phyloP scores from a whole-genome alignment of 1,284 basidiomycete genomes.

The Trichosporon ovoides region DNA sequence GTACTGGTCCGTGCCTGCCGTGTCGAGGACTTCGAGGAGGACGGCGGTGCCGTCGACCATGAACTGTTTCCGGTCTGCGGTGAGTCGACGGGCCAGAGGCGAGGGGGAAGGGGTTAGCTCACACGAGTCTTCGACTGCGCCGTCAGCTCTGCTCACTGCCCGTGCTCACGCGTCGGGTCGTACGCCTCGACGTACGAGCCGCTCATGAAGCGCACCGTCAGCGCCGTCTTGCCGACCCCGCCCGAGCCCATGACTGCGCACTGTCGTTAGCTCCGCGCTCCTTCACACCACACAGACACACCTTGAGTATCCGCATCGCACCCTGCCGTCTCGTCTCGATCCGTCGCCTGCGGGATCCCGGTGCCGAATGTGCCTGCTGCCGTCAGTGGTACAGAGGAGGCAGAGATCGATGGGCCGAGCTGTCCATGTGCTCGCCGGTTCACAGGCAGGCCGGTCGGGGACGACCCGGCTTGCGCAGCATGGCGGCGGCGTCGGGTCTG shows the following conservation, averaged over 20 bases:
- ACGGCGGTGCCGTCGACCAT: slow-evolving; percentile 31
- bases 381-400: too few relatives aligned
- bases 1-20: slow-evolving; percentile 40
- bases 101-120: neutral
- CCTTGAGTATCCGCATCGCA: slow-evolving; percentile 3
- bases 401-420: too few relatives aligned
- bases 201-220: slow-evolving; percentile 38
- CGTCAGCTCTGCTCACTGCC: neutral
- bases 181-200: slow-evolving; percentile 37
- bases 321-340: neutral
- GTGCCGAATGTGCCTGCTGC: too few relatives aligned
- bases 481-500: neutral
- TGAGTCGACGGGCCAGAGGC: neutral
- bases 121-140: slow-evolving; percentile 38
- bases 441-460: too few relatives aligned
- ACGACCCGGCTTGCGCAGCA: too few relatives aligned
- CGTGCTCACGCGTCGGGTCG: slow-evolving; percentile 36
- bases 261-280: slow-evolving; percentile 12
- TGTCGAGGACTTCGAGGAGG: slow-evolving; percentile 40
- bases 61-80: slow-evolving; percentile 34
- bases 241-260: slow-evolving; percentile 38
- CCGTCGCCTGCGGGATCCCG: neutral
- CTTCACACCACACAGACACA: neutral
- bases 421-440: too few relatives aligned
- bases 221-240: slow-evolving; percentile 39